phyloP scores from a whole-genome alignment of 148 eudicot genomes.

The Amaranthus palmeri region DNA sequence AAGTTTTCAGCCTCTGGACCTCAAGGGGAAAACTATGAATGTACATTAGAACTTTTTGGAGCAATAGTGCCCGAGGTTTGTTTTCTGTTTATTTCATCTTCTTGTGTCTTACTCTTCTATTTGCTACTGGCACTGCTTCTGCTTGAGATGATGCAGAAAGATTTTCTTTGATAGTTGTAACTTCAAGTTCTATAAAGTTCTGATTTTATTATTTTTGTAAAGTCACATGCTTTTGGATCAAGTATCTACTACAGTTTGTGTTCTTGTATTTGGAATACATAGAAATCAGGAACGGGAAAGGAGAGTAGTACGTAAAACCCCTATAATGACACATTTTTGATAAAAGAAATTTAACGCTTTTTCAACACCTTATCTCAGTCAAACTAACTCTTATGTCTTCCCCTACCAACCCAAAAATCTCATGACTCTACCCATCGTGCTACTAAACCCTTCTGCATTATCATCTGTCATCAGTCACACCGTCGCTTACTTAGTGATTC shows the following conservation, averaged over 20 bases:
- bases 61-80: slow-evolving; percentile 62
- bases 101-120: slow-evolving; percentile 2
- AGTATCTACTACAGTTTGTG: neutral
- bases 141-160: neutral
- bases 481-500: too few species aligned
- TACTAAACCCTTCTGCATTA: too few species aligned
- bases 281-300: too few species aligned
- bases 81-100: slow-evolving; percentile 6
- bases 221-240: neutral
- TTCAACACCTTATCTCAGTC: too few species aligned
- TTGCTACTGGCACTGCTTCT: neutral
- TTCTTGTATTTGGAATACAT: neutral
- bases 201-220: neutral
- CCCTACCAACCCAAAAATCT: too few species aligned
- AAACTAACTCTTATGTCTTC: too few species aligned
- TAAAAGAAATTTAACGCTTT: neutral
- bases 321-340: neutral
- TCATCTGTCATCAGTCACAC: too few species aligned
- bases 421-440: too few species aligned
- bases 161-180: neutral
- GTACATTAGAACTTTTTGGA: slow-evolving; percentile 63
- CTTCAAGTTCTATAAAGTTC: neutral
- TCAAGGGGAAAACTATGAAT: slow-evolving; percentile 51
- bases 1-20: slow-evolving; percentile 65
- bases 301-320: too few species aligned